These are phyloP conservation scores for Botryococcus braunii DNA, from an alignment of 163 green algal genomes.

Conservation along the genomic window DNA sequence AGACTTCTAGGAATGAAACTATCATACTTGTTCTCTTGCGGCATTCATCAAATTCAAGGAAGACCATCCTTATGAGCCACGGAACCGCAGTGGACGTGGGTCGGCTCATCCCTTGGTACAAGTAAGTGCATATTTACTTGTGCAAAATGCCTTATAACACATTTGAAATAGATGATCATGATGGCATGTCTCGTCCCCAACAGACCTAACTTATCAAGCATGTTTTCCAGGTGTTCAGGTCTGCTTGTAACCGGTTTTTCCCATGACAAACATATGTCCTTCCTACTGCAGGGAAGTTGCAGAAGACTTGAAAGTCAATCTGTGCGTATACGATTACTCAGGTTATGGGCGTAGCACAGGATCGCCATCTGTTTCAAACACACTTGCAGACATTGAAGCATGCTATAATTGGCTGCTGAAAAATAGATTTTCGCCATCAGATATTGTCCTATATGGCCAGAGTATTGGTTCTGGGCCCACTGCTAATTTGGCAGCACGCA, in stretches of 20 bases:
- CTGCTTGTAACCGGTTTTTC: too few relatives aligned
- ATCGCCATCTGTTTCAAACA: slow-evolving; percentile 39
- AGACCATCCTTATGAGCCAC: slow-evolving; percentile 69
- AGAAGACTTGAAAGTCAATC: slow-evolving; percentile 31
- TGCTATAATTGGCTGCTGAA: slow-evolving; percentile 29
- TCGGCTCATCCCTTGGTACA: slow-evolving; percentile 24
- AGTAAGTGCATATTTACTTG: not conserved
- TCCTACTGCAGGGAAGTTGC: slow-evolving; percentile 30
- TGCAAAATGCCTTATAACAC: not conserved
- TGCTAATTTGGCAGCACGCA: slow-evolving; percentile 41
- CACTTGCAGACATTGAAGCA: slow-evolving; percentile 51
- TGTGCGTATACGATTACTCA: slow-evolving; percentile 28
- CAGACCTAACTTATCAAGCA: too few relatives aligned
- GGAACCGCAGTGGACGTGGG: slow-evolving; percentile 73
- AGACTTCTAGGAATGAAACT: too few relatives aligned
- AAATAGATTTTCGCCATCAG: slow-evolving; percentile 4
- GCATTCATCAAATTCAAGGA: too few relatives aligned
- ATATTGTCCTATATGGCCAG: slow-evolving; percentile 65
- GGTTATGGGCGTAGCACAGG: slow-evolving; percentile 54
- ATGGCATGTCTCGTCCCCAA: too few relatives aligned
- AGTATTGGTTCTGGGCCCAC: slow-evolving; percentile 56
- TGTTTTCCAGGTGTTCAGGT: too few relatives aligned
- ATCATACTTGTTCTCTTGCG: too few relatives aligned
- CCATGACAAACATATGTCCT: too few relatives aligned
- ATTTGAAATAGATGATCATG: too few relatives aligned